These are phyloP conservation scores for Warburgia ugandensis DNA, from an alignment of 164 flowering plant species.

Conservation along the genomic window DNA sequence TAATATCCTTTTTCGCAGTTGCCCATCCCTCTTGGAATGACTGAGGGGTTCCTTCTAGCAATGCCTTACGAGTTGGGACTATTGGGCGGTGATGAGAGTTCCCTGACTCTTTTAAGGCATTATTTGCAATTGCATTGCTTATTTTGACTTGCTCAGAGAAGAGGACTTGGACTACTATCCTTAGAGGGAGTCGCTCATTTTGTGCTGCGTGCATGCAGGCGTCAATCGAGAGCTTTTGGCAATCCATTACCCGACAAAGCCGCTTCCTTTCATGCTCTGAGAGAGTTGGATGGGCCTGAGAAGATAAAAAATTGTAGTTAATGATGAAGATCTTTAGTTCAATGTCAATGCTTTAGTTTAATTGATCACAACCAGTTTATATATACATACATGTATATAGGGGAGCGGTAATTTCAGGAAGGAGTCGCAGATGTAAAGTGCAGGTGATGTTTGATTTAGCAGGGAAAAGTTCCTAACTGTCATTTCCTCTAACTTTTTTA, in stretches of 20 bases:
- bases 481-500: too few relatives aligned
- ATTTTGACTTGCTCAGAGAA: conserved; percentile 93
- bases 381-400: too few relatives aligned
- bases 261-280: conserved; percentile 95
- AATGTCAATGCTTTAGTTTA: too few relatives aligned
- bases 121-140: conserved; percentile 83
- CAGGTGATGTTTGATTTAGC: too few relatives aligned
- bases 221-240: conserved; percentile 94
- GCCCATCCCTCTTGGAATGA: conserved; percentile 99
- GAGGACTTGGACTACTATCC: conserved; percentile 89
- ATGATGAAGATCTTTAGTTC: too few relatives aligned
- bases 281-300: conserved; percentile 92
- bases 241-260: conserved; percentile 92
- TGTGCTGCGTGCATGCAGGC: conserved; percentile 99
- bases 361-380: too few relatives aligned
- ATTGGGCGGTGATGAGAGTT: conserved; percentile 56
- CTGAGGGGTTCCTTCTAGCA: conserved; percentile 84
- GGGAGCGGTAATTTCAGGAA: too few relatives aligned
- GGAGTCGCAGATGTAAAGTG: too few relatives aligned
- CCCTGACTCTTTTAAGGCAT: conserved; percentile 50
- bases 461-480: too few relatives aligned
- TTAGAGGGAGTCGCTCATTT: conserved; percentile 81
- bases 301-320: too few relatives aligned
- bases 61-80: conserved; percentile 56
- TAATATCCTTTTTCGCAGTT: conserved; percentile 87